Evolutionary conservation across 2,329 filamentous ascomycete species (phyloP), one percentile per base, ranked within the genome.

Genomic region (Annulohypoxylon truncatum): DNA sequence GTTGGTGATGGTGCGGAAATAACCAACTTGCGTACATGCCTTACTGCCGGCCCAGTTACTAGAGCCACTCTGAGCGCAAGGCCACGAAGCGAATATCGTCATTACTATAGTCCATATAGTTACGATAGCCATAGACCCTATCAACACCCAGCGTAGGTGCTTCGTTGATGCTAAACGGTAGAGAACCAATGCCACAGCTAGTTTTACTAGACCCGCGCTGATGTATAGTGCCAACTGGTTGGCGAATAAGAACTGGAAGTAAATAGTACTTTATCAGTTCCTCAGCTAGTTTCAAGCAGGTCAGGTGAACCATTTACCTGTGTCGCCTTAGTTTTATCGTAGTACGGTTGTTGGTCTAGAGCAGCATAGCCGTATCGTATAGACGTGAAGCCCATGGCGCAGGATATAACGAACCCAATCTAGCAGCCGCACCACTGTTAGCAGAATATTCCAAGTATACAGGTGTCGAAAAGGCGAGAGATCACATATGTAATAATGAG

Each of bases 141-240:
- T 63, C 18, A 78, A 61, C 3, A 72, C 31, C 56, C 66, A 58
- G 3, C 73, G 73, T 15, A 76, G 46, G 2, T 64, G 61, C 42
- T 61, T 72, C 0, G 71, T 70, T 13, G 70, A 61, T 8, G 74
- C 70, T 1, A 78, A 70, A 10, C 76, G 76, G 61, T 73, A 74
- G 22, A 78, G 73, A 9, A 78, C 76, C n/a, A 77, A 68, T 2
- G 75, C 76, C 9, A 77, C 76, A 6, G 76, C 76, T 33, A 77
- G 48, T 66, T 77, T 78, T 15, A 77, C 73, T 1, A 78, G 52
- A 6, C 76, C 76, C 4, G 76, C 75, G 4, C 75, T 72, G 53
- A 78, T 73, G 54, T 78, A 78, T 7, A 77, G 62, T 2, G 67
- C 58, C 18, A 76, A 47, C 58, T 78, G 76, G 31, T 76, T 75